Percentiles rank a stretch among this genome's conserved stretches.
Conservation (phyloP, 2,329 filamentous ascomycete genomes). For the Hyphodiscus sp. region DNA sequence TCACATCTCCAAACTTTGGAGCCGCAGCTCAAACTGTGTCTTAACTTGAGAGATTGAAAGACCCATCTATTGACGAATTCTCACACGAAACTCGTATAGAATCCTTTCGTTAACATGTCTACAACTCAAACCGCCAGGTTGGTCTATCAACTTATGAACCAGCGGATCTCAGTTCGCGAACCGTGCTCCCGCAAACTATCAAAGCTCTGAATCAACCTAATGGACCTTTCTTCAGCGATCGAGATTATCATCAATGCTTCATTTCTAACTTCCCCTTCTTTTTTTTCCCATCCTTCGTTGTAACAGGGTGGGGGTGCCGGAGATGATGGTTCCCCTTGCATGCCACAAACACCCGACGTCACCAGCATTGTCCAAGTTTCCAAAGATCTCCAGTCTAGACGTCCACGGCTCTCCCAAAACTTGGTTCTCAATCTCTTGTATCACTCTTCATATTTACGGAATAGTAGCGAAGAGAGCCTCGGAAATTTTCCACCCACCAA, state of each 20-base stretch:
- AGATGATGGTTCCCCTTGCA: not conserved
- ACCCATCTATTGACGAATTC: not conserved
- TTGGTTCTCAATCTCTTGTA: not conserved
- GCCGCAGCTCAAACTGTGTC: not conserved
- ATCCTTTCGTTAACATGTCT: too few relatives aligned
- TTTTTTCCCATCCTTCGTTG: too few relatives aligned
- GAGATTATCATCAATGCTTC: constrained; percentile 1
- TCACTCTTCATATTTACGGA: not conserved
- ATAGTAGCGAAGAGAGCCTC: not conserved
- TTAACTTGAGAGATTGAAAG: not conserved
- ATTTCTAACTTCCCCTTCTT: not conserved
- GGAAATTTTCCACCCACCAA: not conserved
- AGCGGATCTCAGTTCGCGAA: not conserved
- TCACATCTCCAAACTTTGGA: not conserved
- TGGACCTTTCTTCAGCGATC: not conserved
- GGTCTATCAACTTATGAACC: too few relatives aligned
- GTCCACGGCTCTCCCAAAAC: not conserved
- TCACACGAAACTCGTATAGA: not conserved
- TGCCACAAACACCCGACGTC: not conserved
- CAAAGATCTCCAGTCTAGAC: not conserved
- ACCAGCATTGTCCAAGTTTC: not conserved
- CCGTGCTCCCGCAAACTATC: not conserved
- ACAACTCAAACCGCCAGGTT: too few relatives aligned
- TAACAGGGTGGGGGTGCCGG: not conserved
- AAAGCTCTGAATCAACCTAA: not conserved